Conservation (phyloP, 805 yeast species). For the Candida insectalens region DNA sequence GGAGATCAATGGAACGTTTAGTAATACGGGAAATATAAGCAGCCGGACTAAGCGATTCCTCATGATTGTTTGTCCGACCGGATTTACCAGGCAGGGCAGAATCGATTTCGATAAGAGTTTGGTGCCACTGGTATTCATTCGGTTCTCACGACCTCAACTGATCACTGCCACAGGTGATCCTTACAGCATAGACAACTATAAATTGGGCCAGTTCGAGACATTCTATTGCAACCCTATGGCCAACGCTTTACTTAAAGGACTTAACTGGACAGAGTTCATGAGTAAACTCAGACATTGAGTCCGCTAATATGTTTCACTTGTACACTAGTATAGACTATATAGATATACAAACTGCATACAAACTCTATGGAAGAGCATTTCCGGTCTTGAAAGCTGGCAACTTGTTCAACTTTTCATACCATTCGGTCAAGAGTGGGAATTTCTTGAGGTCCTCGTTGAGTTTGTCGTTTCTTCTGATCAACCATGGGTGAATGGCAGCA, state of each 20-base stretch:
- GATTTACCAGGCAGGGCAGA: constrained; percentile 37
- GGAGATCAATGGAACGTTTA: constrained; percentile 44
- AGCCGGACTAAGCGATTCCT: constrained; percentile 18
- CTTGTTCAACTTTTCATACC: constrained; percentile 27
- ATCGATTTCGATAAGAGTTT: constrained; percentile 33
- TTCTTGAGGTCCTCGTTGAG: constrained; percentile 15
- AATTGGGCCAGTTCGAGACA: constrained; percentile 26
- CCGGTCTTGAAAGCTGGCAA: constrained; percentile 28
- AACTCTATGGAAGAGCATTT: constrained; percentile 8
- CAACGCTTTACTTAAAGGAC: constrained; percentile 25
- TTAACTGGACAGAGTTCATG: constrained; percentile 22
- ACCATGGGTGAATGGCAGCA: constrained; percentile 39
- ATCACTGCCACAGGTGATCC: constrained; percentile 9
- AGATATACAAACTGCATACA: constrained; percentile 1
- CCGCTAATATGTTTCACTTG: background rate
- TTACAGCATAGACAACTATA: constrained; percentile 29
- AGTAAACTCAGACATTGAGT: constrained; percentile 3
- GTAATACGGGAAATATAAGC: constrained; percentile 6
- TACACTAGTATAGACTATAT: background rate
- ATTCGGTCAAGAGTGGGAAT: constrained; percentile 30
- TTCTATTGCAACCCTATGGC: constrained; percentile 30
- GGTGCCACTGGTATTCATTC: constrained; percentile 36
- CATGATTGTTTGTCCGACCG: constrained; percentile 37
- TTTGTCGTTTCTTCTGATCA: background rate
- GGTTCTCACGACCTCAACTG: constrained; percentile 26